Evolutionary conservation across 306 rosid species (phyloP).

Genomic region (Ceratonia siliqua): DNA sequence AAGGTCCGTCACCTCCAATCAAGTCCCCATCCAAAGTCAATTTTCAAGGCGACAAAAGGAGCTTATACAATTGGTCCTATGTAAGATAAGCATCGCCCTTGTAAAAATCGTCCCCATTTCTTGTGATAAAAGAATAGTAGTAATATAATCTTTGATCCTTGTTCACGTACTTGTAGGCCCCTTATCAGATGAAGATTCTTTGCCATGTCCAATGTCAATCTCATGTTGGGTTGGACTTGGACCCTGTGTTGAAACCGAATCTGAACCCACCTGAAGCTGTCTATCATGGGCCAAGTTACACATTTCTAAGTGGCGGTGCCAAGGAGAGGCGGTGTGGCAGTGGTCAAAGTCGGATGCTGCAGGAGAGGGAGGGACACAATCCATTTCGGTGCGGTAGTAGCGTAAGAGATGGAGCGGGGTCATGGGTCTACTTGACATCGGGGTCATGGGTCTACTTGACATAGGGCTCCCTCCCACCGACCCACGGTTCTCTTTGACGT

Average conservation of each 20-base stretch:
- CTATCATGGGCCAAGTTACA: conserved; percentile 4
- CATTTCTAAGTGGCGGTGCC: conserved; percentile 37
- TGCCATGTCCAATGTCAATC: conserved; percentile 26
- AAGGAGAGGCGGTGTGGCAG: conserved; percentile 1
- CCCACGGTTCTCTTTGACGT: conserved; percentile 55
- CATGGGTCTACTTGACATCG: conserved; percentile 52
- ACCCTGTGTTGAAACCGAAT: too few relatives aligned
- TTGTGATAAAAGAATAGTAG: too few relatives aligned
- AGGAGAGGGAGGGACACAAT: conserved; percentile 56
- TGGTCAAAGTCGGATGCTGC: conserved; percentile 40
- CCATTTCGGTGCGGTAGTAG: conserved; percentile 49
- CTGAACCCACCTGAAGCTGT: not conserved
- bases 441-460: conserved; percentile 49
- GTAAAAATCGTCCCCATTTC: too few relatives aligned
- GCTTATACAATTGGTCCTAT: too few relatives aligned
- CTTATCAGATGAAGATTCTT: conserved; percentile 67
- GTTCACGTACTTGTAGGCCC: conserved; percentile 20
- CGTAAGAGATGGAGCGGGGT: conserved; percentile 69
- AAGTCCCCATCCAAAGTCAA: too few relatives aligned
- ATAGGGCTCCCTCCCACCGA: too few relatives aligned
- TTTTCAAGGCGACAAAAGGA: too few relatives aligned
- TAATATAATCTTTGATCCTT: too few relatives aligned
- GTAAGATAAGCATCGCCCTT: too few relatives aligned
- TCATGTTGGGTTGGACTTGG: conserved; percentile 4
- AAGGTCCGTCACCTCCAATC: too few relatives aligned